Evolutionary conservation across 1,284 basidiomycete genomes (phyloP), one percentile per base, ranked within the genome.

Genomic region (Cystobasidiaceae sp.): DNA sequence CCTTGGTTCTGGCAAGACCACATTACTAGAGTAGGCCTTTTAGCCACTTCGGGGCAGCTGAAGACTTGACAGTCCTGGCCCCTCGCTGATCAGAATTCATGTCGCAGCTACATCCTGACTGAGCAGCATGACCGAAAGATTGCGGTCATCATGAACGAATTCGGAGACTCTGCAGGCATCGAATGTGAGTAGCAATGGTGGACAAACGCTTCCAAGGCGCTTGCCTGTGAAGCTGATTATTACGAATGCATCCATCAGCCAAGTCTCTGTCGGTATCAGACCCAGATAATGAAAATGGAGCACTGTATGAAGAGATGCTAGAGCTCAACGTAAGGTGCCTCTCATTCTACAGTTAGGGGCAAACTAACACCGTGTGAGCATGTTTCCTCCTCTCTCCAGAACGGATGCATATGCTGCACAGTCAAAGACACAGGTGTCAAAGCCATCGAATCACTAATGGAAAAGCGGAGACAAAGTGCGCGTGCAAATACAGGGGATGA

Each of bases 121-220:
- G 90, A 90, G 73, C 82, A 86, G 48, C 93, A 96, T 81, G 92
- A 93, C 0, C 90, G 92, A 74, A 84, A 89, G 43, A 94, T 97
- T 68, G 93, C 93, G 3, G 93, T 97, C 25, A 94, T 96, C 72
- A 93, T 97, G 90, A 97, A 96, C 74, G 92, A 92, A 74, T 91
- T 91, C 73, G 88, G 87, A 11, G 88, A 90, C 69, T 79, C 78
- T 21, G 78, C 75, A 74, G 78, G 78, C 67, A 79, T 80, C 30
- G 77, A 80, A 71, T 74, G 78, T 79, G 56, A 67, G 73, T 56
- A 9, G 0, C 8, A 33, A 48, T 17, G 13, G 4, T 15, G 11
- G 59, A 25, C 27, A 8, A 2, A 28, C 4, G 27, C n/a, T 11
- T 46, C 13, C 19, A 15, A n/a, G n/a, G n/a, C 15, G n/a, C 15